phyloP scores from a whole-genome alignment of 2,329 filamentous ascomycete genomes.

The Xylariaceae sp. region DNA sequence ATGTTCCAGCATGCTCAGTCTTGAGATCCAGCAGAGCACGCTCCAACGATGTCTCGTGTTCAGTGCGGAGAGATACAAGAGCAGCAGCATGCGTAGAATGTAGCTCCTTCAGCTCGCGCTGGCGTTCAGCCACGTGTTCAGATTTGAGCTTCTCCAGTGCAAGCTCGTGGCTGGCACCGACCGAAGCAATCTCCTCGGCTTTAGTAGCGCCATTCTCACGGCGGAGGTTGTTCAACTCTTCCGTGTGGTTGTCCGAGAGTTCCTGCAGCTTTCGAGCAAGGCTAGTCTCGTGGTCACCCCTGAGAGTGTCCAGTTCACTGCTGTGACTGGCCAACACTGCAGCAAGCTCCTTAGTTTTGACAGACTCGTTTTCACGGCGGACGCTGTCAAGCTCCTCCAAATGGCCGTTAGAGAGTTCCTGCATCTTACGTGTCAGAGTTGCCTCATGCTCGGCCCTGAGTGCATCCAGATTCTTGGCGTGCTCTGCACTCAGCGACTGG shows the following conservation, averaged over 20 bases:
- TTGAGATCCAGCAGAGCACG: constrained; percentile 11
- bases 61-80: constrained; percentile 13
- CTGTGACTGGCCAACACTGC: constrained; percentile 11
- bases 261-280: constrained; percentile 15
- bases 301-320: constrained; percentile 13
- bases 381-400: constrained; percentile 12
- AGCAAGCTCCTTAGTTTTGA: constrained; percentile 12
- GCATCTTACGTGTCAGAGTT: constrained; percentile 8
- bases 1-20: constrained; percentile 14
- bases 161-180: constrained; percentile 6
- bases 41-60: constrained; percentile 14
- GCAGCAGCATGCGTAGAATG: constrained; percentile 14
- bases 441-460: constrained; percentile 10
- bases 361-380: constrained; percentile 10
- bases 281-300: constrained; percentile 13
- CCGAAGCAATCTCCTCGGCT: constrained; percentile 11
- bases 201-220: constrained; percentile 11
- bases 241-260: constrained; percentile 9
- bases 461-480: constrained; percentile 9
- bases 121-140: constrained; percentile 7
- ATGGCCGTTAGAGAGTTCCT: constrained; percentile 11
- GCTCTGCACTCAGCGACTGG: constrained; percentile 8
- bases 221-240: constrained; percentile 12
- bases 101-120: constrained; percentile 14
- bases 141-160: constrained; percentile 8